Percentiles rank a stretch among this genome's conserved stretches.
phyloP scores from a whole-genome alignment of 768 basidiomycete species.

The Suillus subluteus region DNA sequence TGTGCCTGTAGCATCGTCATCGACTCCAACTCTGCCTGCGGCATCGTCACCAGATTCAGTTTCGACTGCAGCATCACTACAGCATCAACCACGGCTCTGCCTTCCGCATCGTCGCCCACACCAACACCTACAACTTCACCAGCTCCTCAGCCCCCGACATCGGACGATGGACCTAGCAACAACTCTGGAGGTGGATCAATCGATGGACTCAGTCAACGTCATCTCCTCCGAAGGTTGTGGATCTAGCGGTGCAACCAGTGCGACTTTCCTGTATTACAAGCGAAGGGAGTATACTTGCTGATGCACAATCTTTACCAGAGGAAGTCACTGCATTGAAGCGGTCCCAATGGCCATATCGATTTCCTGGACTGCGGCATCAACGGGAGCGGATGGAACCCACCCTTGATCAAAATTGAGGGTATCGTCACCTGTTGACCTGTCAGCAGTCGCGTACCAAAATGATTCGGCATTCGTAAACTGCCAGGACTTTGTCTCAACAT shows the following conservation, averaged over 20 bases:
- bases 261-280: conserved; percentile 18
- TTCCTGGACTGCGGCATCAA: conserved; percentile 83
- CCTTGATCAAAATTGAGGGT: conserved; percentile 55
- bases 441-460: conserved; percentile 48
- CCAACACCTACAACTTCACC: background rate
- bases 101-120: conserved; percentile 1
- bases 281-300: conserved; percentile 2
- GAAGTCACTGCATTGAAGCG: conserved; percentile 50
- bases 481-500: conserved; percentile 49
- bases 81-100: background rate
- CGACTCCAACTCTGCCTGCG: background rate
- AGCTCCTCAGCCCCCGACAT: conserved; percentile 9
- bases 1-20: background rate
- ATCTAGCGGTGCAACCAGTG: conserved; percentile 52
- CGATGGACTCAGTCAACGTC: conserved; percentile 38
- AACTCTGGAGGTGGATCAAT: conserved; percentile 15
- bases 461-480: conserved; percentile 66
- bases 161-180: background rate
- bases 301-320: conserved; percentile 37
- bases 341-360: conserved; percentile 73
- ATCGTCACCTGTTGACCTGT: conserved; percentile 51
- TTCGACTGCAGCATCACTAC: background rate
- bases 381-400: conserved; percentile 71
- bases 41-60: background rate
- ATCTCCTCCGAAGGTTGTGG: conserved; percentile 44